A percentile compares a stretch with the other conserved stretches of the same genome.
Conservation (phyloP, 257 asterid species). For the Solanum corneliomulleri region DNA sequence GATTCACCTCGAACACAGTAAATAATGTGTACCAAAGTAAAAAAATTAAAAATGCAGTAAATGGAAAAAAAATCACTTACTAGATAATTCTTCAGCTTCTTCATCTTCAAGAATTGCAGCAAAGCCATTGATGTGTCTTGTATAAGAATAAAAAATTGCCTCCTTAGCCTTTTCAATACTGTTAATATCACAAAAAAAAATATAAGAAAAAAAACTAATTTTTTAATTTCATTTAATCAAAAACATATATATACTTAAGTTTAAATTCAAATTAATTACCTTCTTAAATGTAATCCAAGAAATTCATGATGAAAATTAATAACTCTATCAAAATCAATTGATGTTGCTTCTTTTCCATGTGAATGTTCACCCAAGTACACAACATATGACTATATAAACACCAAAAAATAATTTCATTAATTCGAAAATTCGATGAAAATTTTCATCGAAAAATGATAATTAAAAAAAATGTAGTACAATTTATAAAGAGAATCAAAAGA, state of each 20-base stretch:
- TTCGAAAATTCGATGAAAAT: neutral
- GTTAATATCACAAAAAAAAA: neutral
- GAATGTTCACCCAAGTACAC: conserved; percentile 90
- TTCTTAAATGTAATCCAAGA: conserved; percentile 75
- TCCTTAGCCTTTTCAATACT: conserved; percentile 60
- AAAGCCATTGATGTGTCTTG: conserved; percentile 83
- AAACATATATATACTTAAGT: neutral
- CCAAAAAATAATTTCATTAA: neutral
- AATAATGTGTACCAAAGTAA: neutral
- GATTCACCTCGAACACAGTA: conserved; percentile 29
- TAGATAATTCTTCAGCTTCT: conserved; percentile 48
- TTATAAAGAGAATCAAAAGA: neutral
- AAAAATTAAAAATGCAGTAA: neutral
- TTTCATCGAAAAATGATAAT: neutral
- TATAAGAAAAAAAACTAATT: neutral
- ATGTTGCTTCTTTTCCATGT: conserved; percentile 39
- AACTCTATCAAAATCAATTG: conserved; percentile 49
- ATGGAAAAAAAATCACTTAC: conserved; percentile 17
- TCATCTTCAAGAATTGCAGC: conserved; percentile 79
- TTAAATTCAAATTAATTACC: conserved; percentile 22
- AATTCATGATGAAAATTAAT: conserved; percentile 58
- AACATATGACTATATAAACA: conserved; percentile 47
- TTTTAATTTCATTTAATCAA: neutral
- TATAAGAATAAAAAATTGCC: conserved; percentile 80
- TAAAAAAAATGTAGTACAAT: neutral